Evolutionary conservation across 495 filamentous ascomycete genomes (phyloP).

Genomic region (Xylaria palmicola): DNA sequence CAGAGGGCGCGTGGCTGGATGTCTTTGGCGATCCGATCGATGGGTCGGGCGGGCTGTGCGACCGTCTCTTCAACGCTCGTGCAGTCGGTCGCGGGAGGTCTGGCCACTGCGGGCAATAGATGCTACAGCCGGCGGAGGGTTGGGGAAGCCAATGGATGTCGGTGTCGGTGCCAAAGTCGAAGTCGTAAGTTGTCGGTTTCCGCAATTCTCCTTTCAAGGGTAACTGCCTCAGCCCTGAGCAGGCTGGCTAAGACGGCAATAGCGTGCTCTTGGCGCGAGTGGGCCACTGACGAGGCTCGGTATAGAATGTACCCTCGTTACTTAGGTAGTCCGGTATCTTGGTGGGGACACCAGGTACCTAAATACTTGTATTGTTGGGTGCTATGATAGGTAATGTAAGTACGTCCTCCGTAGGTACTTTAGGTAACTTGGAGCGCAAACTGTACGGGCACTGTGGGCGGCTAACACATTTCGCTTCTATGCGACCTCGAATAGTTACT

Average conservation of each 20-base stretch:
- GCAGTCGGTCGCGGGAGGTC: background rate
- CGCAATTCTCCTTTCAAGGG: constrained; percentile 13
- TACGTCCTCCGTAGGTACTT: too few relatives aligned
- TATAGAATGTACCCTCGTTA: too few relatives aligned
- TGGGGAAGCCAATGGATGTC: constrained; percentile 1
- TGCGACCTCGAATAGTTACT: too few relatives aligned
- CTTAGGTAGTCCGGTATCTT: too few relatives aligned
- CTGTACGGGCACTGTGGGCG: too few relatives aligned
- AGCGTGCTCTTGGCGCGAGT: constrained; percentile 14
- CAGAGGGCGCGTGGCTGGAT: too few relatives aligned
- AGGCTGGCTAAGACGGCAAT: constrained; percentile 14
- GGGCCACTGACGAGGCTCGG: constrained; percentile 1
- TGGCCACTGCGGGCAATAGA: background rate
- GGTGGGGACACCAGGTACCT: too few relatives aligned
- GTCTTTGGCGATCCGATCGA: background rate
- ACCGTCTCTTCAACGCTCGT: background rate
- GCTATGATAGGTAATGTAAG: too few relatives aligned
- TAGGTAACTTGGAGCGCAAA: too few relatives aligned
- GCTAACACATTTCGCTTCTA: too few relatives aligned
- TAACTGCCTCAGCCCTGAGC: background rate
- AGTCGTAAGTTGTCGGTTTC: too few relatives aligned
- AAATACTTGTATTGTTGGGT: too few relatives aligned
- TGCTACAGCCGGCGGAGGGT: background rate
- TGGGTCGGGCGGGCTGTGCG: background rate
- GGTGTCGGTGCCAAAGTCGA: constrained; percentile 6